These are phyloP conservation scores for Grigorovia yakushimaensis DNA, from an alignment of 805 yeast species.

Conservation along the genomic window DNA sequence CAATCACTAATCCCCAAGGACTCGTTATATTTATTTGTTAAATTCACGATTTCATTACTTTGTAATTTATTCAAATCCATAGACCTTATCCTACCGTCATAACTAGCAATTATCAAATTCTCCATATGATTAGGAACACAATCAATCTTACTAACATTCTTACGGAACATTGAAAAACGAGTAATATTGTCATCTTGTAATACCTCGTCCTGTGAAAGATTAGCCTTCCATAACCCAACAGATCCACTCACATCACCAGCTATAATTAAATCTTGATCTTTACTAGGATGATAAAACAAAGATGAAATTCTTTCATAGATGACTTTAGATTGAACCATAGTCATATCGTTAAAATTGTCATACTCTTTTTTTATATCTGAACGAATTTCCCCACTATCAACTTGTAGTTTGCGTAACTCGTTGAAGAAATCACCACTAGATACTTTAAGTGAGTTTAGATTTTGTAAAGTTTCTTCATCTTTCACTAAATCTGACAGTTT, in stretches of 20 bases:
- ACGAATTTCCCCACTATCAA: constrained; percentile 13
- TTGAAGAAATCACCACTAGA: constrained; percentile 68
- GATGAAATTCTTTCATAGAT: constrained; percentile 63
- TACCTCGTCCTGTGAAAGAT: constrained; percentile 19
- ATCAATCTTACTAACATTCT: constrained; percentile 55
- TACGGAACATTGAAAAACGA: constrained; percentile 65
- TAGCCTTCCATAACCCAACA: constrained; percentile 76
- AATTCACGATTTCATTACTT: constrained; percentile 52
- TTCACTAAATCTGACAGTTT: constrained; percentile 49
- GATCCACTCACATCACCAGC: constrained; percentile 90
- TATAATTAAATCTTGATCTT: constrained; percentile 48
- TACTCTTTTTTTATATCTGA: constrained; percentile 31
- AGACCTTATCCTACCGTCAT: constrained; percentile 77
- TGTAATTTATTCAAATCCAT: constrained; percentile 56
- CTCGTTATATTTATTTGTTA: constrained; percentile 43
- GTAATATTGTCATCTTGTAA: constrained; percentile 42
- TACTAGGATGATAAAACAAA: constrained; percentile 67
- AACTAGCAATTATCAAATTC: constrained; percentile 60
- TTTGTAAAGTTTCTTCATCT: constrained; percentile 29
- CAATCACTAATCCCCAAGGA: constrained; percentile 69
- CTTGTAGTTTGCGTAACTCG: constrained; percentile 33
- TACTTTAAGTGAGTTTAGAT: constrained; percentile 31
- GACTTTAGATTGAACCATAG: constrained; percentile 62
- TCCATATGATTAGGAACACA: constrained; percentile 41
- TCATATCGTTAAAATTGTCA: constrained; percentile 47